Percentiles rank a stretch among this genome's conserved stretches.
Evolutionary conservation across 768 basidiomycete species (phyloP).

Genomic region (Crepidotus variabilis): DNA sequence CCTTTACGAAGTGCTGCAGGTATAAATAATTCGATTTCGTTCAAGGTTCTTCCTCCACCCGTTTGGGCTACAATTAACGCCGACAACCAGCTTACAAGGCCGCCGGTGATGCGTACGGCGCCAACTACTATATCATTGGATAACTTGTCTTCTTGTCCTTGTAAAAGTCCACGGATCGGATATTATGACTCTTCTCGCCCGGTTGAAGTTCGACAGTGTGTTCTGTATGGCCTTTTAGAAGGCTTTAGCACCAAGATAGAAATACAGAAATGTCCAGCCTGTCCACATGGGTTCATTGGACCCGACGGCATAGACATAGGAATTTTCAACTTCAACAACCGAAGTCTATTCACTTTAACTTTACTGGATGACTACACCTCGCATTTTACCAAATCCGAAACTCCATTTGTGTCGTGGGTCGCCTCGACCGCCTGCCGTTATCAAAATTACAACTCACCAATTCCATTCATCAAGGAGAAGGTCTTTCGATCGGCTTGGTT

Average conservation of each 20-base stretch:
- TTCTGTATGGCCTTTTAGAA: conserved; percentile 10
- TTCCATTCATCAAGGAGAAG: no score
- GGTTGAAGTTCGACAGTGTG: background rate
- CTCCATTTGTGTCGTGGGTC: no score
- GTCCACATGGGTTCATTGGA: conserved; percentile 21
- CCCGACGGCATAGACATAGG: conserved; percentile 24
- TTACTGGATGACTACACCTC: conserved; percentile 31
- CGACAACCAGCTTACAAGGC: conserved; percentile 1
- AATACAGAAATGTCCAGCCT: conserved; percentile 14
- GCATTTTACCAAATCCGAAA: no score
- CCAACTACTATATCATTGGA: conserved; percentile 5
- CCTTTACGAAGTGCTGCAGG: no score
- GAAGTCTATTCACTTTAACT: conserved; percentile 24
- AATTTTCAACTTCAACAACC: conserved; percentile 32
- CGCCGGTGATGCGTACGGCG: background rate
- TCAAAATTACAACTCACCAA: no score
- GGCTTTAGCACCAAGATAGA: conserved; percentile 7
- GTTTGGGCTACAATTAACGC: conserved; percentile 9
- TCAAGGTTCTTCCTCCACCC: conserved; percentile 10
- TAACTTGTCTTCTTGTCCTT: conserved; percentile 9
- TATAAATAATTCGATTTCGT: conserved; percentile 9
- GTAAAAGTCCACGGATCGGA: conserved; percentile 2
- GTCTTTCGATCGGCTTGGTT: no score
- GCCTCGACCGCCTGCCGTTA: no score
- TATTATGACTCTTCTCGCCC: conserved; percentile 2